Evolutionary conservation across 495 filamentous ascomycete species (phyloP), one percentile per base, ranked within the genome.

Genomic region (Hyphodiscus hymeniophilus): DNA sequence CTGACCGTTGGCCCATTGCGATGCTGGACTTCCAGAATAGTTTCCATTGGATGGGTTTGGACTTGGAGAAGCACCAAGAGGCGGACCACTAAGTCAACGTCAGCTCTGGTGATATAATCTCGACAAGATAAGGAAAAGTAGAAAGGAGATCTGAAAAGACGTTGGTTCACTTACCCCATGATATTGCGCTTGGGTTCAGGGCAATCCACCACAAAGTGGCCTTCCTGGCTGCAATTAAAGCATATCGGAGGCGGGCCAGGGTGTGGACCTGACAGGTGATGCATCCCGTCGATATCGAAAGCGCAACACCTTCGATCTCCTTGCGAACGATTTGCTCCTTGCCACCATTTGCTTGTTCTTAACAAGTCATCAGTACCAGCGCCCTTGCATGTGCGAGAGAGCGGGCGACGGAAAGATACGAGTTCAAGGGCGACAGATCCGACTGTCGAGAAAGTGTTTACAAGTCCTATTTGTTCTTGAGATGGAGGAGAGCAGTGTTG

Each of bases 161-260:
- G 24, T 16, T n/a, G 17, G 11, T 46, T n/a, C 26, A 78, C 82
- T 73, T 68, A 86, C 82, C 67, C 76, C 56, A 79, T 77, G 26
- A 70, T 64, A 46, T 63, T 56, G 46, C 77, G 49, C 17, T 62
- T 65, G 23, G 67, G 63, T 57, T 76, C 67, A 7, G 73, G 73
- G 53, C 74, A 78, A 43, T 68, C 70, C 15, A 67, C 51, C 11
- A 71, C 55, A 62, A 71, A 70, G 47, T 78, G 75, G 22, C 67
- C 70, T 21, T 59, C 60, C 15, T 49, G 50, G 16, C 71, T 69
- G 50, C 74, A 78, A 51, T 75, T 76, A 51, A 75, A 77, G 48
- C 74, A 78, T 16, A 61, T 42, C 0, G 63, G 62, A 28, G 45
- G 50, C 18, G 45, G 54, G 26, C 66, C 20, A 63, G 45, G 26